Evolutionary conservation across 2,329 filamentous ascomycete genomes (phyloP).

Genomic region (Parafenestella ontariensis): DNA sequence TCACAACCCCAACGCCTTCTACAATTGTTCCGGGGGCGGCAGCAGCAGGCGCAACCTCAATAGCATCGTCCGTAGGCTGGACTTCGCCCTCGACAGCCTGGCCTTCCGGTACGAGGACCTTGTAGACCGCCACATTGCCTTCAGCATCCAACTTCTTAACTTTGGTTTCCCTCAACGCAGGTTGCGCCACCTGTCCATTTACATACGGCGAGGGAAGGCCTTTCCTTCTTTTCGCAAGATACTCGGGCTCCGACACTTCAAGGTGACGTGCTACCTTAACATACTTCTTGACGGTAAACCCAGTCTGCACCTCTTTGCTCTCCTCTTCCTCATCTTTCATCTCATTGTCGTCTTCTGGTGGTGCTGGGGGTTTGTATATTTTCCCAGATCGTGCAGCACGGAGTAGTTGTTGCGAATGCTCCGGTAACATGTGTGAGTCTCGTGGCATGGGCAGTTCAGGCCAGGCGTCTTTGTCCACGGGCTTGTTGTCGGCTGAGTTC

Average conservation of each 20-base stretch:
- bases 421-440: conserved; percentile 77
- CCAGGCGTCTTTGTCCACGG: conserved; percentile 69
- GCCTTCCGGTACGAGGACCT: conserved; percentile 80
- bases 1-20: conserved; percentile 66
- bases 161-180: conserved; percentile 74
- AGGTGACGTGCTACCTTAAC: conserved; percentile 62
- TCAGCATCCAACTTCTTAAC: conserved; percentile 77
- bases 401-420: conserved; percentile 82
- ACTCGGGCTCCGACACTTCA: conserved; percentile 66
- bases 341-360: conserved; percentile 68
- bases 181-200: conserved; percentile 26
- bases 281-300: conserved; percentile 66
- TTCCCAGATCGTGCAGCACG: conserved; percentile 79
- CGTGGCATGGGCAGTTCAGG: conserved; percentile 88
- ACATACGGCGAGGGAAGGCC: conserved; percentile 60
- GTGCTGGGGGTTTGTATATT: conserved; percentile 74
- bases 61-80: conserved; percentile 61
- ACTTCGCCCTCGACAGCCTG: conserved; percentile 84
- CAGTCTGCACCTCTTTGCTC: conserved; percentile 54
- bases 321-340: conserved; percentile 54
- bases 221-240: conserved; percentile 67
- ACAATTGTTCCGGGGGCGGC: conserved; percentile 66
- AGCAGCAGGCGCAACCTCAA: conserved; percentile 53
- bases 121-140: conserved; percentile 83
- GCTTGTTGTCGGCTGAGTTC: conserved; percentile 68